Base-by-base conservation (phyloP, 148 eudicot genomes). In the Dysphania ambrosioides region DNA sequence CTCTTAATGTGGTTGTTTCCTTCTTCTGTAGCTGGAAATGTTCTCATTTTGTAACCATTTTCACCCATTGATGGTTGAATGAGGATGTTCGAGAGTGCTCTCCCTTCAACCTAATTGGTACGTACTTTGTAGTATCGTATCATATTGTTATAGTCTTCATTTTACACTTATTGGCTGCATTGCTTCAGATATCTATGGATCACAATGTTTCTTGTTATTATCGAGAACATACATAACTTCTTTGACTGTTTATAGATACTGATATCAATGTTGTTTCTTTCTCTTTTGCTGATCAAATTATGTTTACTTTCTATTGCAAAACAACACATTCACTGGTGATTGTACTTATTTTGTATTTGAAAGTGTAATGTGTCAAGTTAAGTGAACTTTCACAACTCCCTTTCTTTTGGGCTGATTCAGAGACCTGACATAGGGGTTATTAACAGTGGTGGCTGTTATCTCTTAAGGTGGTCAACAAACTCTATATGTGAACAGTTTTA, bases 201-300 rank as follows among this genome's bases (percentile, higher is more conserved):
- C 47, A 30, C 68, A 76, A 68, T 60, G 29, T 68, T 42, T 29
- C 18, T 8, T 5, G 51, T 63, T 9, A 13, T 21, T 51, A 31
- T 26, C 56, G 56, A 55, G 80, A 72, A 72, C 29, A 75, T 15
- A 16, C 51, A 36, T 71, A 57, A 64, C 53, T 38, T 78, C 55
- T 58, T 71, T 64, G n/a, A 55, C 76, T 55, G n/a, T 62, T 62
- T 71, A 60, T 72, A 55, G 5, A 40, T 62, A 47, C 51, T 47
- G 51, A 47, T 73, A 55, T 78, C 68, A 35, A 44, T 31, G 68
- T 58, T 36, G 60, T 58, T 73, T 12, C 30, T 8, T 34, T 29
- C 67, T 66, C 68, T 78, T 64, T 78, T 74, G 58, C 72, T 72
- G 59, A 66, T 78, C 57, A 72, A 56, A 72, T 78, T 72, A n/a